phyloP scores from a whole-genome alignment of 805 yeast genomes.

The Candida orba region DNA sequence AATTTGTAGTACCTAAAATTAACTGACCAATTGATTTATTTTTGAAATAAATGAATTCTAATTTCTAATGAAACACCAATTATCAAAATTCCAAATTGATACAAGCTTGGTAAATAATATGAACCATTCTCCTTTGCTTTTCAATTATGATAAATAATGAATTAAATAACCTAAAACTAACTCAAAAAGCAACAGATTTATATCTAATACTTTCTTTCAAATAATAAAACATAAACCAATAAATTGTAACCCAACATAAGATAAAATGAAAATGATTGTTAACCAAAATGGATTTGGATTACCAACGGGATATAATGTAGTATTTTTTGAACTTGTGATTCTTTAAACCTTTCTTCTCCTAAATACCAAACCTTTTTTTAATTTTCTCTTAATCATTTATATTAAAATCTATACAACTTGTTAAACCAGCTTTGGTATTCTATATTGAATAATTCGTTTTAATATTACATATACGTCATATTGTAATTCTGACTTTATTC shows the following conservation, averaged over 20 bases:
- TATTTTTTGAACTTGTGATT: constrained; percentile 41
- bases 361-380: too few species aligned
- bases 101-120: constrained; percentile 44
- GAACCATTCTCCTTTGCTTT: constrained; percentile 26
- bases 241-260: constrained; percentile 12
- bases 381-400: too few species aligned
- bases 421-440: too few species aligned
- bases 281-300: constrained; percentile 53
- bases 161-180: constrained; percentile 46
- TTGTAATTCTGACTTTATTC: too few species aligned
- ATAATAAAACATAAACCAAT: constrained; percentile 20
- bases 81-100: constrained; percentile 40
- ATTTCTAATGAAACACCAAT: constrained; percentile 36
- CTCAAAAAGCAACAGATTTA: constrained; percentile 21
- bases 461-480: too few species aligned
- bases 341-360: constrained; percentile 63
- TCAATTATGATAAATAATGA: constrained; percentile 51
- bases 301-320: constrained; percentile 53
- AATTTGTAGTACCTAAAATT: constrained; percentile 18
- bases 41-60: constrained; percentile 33
- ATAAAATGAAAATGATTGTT: constrained; percentile 29
- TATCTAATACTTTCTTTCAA: constrained; percentile 8
- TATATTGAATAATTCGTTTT: too few species aligned
- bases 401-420: too few species aligned
- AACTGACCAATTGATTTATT: constrained; percentile 24